Percentiles rank a stretch among this genome's conserved stretches.
phyloP scores from a whole-genome alignment of 495 filamentous ascomycete species.

The Hypoxylon intermedium region DNA sequence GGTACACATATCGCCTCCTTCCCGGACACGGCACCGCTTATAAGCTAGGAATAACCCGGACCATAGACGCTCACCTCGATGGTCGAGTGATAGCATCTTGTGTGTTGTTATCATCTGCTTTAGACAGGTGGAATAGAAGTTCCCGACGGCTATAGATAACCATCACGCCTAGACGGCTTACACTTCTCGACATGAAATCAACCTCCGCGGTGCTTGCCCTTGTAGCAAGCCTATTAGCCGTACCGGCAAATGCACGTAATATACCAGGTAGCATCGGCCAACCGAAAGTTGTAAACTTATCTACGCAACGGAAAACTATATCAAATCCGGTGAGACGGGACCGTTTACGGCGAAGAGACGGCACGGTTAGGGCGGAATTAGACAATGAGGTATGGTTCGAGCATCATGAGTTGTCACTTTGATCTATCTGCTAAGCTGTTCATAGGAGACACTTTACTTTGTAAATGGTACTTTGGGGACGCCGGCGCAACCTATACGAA shows the following conservation, averaged over 20 bases:
- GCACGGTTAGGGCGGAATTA: constrained; percentile 48
- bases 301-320: constrained; percentile 51
- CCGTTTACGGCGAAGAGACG: constrained; percentile 53
- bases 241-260: constrained; percentile 37
- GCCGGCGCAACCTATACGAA: constrained; percentile 65
- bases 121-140: constrained; percentile 17
- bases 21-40: constrained; percentile 13
- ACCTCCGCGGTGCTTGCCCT: constrained; percentile 26
- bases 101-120: constrained; percentile 12
- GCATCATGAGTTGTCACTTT: constrained; percentile 7
- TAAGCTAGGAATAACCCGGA: constrained; percentile 14
- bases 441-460: constrained; percentile 70
- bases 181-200: constrained; percentile 21
- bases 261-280: constrained; percentile 33
- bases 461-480: constrained; percentile 77
- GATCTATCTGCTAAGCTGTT: constrained; percentile 10
- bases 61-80: constrained; percentile 1
- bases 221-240: constrained; percentile 26
- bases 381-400: constrained; percentile 55
- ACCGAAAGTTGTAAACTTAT: constrained; percentile 57
- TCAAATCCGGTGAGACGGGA: constrained; percentile 52
- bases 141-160: constrained; percentile 1
- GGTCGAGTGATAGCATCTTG: constrained; percentile 25
- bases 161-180: background rate
- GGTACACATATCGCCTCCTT: constrained; percentile 16